Base-by-base conservation (phyloP, 306 rosid species). In the Morella rubra region DNA sequence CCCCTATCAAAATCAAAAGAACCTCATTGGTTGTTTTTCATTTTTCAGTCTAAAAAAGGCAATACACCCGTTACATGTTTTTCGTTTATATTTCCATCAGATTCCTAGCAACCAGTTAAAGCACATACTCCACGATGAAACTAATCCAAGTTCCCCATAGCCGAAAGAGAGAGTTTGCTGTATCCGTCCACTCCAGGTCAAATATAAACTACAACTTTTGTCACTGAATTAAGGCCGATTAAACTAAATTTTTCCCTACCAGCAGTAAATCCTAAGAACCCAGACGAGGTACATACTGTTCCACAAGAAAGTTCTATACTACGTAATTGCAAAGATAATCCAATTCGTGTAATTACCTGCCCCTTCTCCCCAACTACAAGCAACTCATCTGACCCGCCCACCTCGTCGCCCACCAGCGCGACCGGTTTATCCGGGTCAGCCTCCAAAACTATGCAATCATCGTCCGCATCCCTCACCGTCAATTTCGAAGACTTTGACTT, bases 331-430 rank as follows among this genome's bases (percentile, higher is more conserved):
- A 15, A 16, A 24, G 5, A 52, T 3, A 11, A 72, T 44, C 5
- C 27, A 77, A 80, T 4, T 41, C 45, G 68, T 46, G 24, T 8
- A 62, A 16, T 52, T 79, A 93, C 98, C 91, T 84, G 96, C 54
- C 98, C 94, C 87, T 87, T 93, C 82, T 89, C 93, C 45, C 91
- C 96, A 59, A 93, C 87, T 8, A 93, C 81, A 72, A 84, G 73
- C 85, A 90, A 79, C 74, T 93, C 96, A 13, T 90, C 96, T 5
- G 92, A 89, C 71, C 71, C 89, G 41, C 56, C 44, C 18, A 75
- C 74, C 46, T 84, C 90, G 2, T 85, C 89, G 6, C 67, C 84
- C 66, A 62, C 83, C 18, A 84, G 76, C 27, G 81, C 66, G 8
- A 82, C 81, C 37, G 75, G 58, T 19, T 85, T 81, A 67, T 87